Evolutionary conservation across 306 rosid genomes (phyloP).

Genomic region (Quercus berberidifolia): DNA sequence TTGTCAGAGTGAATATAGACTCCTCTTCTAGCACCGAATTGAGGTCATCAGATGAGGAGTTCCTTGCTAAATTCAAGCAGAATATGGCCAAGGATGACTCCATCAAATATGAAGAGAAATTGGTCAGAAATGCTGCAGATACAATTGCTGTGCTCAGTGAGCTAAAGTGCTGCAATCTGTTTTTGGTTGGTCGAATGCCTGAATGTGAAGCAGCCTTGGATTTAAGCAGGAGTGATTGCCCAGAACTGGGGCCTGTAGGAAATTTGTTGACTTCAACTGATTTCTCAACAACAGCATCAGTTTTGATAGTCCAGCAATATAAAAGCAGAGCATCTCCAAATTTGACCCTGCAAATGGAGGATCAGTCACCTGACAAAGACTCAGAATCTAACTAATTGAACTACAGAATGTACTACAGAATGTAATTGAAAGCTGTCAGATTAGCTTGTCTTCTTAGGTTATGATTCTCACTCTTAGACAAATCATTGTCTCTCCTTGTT

Average conservation of each 20-base stretch:
- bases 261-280: constrained; percentile 59
- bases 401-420: not conserved
- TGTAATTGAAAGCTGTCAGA: not conserved
- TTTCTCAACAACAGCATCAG: constrained; percentile 49
- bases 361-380: constrained; percentile 9
- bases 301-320: constrained; percentile 45
- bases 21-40: constrained; percentile 7
- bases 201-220: constrained; percentile 11
- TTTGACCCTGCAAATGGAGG: constrained; percentile 11
- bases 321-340: constrained; percentile 5
- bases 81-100: constrained; percentile 37
- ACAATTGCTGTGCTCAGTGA: constrained; percentile 32
- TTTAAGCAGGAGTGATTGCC: constrained; percentile 20
- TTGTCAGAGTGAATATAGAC: constrained; percentile 29
- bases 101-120: constrained; percentile 41
- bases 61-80: constrained; percentile 39
- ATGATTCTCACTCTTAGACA: not conserved
- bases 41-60: constrained; percentile 40
- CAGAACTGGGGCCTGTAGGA: constrained; percentile 50
- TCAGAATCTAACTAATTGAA: not conserved
- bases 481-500: not conserved
- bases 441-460: not conserved
- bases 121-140: constrained; percentile 31
- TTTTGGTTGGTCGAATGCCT: constrained; percentile 53
- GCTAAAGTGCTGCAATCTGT: constrained; percentile 43